Evolutionary conservation across 352 stramenopile genomes (phyloP).

Genomic region (Pythium grandisporangium): DNA sequence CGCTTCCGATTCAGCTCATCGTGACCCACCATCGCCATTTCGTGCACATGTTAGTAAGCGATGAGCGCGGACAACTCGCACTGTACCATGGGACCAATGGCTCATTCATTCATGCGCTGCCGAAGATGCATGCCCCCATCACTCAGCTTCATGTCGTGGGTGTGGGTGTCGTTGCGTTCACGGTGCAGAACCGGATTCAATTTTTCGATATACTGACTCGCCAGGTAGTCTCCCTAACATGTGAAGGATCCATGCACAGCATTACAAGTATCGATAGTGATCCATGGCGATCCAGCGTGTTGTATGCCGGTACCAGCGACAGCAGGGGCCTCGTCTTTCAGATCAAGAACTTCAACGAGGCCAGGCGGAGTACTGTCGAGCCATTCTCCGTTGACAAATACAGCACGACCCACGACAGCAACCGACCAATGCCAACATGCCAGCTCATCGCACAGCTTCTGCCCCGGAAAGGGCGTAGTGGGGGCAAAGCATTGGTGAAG

Average conservation of each 20-base stretch:
- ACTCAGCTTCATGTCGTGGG: constrained; percentile 12
- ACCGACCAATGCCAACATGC: constrained; percentile 4
- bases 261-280: constrained; percentile 25
- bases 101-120: constrained; percentile 1
- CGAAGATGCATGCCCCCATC: background rate
- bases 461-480: background rate
- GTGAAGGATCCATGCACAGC: constrained; percentile 12
- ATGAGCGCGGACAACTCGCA: background rate
- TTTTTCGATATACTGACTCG: constrained; percentile 17
- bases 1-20: background rate
- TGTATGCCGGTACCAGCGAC: constrained; percentile 20
- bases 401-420: no score
- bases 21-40: constrained; percentile 1
- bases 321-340: constrained; percentile 19
- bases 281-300: constrained; percentile 13
- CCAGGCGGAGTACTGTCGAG: constrained; percentile 9
- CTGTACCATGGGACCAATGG: constrained; percentile 11
- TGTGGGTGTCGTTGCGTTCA: constrained; percentile 17
- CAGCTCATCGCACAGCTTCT: constrained; percentile 6
- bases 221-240: constrained; percentile 10
- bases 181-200: constrained; percentile 12
- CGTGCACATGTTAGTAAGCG: constrained; percentile 5
- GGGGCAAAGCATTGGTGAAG: constrained; percentile 4
- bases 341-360: constrained; percentile 12
- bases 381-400: constrained; percentile 1